Conservation (phyloP, 2,329 filamentous ascomycete genomes). For the Myriosclerotinia scirpicola region DNA sequence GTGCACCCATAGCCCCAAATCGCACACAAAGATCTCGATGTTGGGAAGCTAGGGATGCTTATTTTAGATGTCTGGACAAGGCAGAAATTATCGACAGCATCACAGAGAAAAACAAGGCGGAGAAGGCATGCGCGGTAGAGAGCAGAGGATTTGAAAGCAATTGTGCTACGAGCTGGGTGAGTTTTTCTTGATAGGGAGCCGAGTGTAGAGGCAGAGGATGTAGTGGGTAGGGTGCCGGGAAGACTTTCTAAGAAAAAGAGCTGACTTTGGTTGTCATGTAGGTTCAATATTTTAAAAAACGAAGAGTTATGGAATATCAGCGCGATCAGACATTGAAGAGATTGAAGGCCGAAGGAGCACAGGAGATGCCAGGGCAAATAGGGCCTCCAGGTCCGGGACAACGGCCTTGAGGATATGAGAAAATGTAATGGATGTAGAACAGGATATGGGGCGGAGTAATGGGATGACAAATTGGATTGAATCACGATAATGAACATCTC, state of each 20-base stretch:
- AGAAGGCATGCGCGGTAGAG: conserved; percentile 59
- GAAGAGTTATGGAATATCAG: conserved; percentile 87
- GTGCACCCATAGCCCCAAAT: conserved; percentile 76
- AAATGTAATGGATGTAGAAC: conserved; percentile 15
- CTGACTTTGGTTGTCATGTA: conserved; percentile 42
- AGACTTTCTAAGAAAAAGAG: conserved; percentile 26
- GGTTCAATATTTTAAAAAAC: conserved; percentile 98
- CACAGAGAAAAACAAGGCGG: conserved; percentile 53
- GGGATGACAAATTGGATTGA: neutral
- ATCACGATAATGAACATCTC: conserved; percentile 1
- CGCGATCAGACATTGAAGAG: conserved; percentile 76
- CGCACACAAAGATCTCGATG: conserved; percentile 78
- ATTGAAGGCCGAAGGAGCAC: conserved; percentile 71
- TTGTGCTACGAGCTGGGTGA: conserved; percentile 88
- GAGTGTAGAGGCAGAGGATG: neutral
- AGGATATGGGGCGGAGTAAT: conserved; percentile 12
- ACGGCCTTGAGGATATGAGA: conserved; percentile 16
- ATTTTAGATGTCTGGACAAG: conserved; percentile 84
- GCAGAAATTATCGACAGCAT: conserved; percentile 78
- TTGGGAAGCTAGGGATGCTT: conserved; percentile 86
- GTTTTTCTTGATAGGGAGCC: conserved; percentile 41
- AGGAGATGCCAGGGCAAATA: conserved; percentile 50
- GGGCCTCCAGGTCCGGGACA: conserved; percentile 26
- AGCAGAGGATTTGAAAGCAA: conserved; percentile 73
- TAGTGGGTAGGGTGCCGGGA: neutral